phyloP scores from a whole-genome alignment of 768 basidiomycete species.

The Boletus insuetus region DNA sequence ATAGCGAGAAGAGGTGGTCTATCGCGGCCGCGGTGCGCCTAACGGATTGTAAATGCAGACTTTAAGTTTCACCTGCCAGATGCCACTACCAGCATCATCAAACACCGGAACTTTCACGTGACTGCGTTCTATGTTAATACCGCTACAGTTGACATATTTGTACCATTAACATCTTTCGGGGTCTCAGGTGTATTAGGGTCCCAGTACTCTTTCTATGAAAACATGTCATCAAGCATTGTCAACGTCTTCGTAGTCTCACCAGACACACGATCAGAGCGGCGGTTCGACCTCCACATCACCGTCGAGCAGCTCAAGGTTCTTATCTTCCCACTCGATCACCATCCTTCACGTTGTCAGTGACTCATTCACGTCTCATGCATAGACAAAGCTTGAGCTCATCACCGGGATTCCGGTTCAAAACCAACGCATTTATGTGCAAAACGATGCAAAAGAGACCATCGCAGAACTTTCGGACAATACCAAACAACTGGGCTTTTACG shows the following conservation, averaged over 20 bases:
- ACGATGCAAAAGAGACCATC: conserved; percentile 51
- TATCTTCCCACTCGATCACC: not conserved
- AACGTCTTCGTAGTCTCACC: conserved; percentile 80
- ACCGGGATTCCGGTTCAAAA: conserved; percentile 84
- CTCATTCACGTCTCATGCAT: not conserved
- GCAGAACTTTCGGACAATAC: conserved; percentile 63
- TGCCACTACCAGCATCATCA: no score
- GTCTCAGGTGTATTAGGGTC: no score
- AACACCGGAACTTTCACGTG: no score
- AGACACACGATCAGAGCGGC: conserved; percentile 88
- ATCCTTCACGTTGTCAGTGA: not conserved
- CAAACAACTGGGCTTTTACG: conserved; percentile 71
- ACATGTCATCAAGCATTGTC: conserved; percentile 48
- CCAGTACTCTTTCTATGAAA: no score
- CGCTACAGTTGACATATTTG: no score
- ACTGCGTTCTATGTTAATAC: no score
- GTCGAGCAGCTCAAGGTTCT: conserved; percentile 80
- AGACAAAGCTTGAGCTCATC: conserved; percentile 83
- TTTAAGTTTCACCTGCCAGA: no score
- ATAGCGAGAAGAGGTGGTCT: not conserved
- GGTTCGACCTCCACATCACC: conserved; percentile 72
- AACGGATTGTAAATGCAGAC: not conserved
- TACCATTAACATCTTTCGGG: no score
- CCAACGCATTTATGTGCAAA: conserved; percentile 65
- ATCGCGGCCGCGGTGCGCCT: no score